Conservation (phyloP, 768 basidiomycete genomes). For the Leccinum imitatum region DNA sequence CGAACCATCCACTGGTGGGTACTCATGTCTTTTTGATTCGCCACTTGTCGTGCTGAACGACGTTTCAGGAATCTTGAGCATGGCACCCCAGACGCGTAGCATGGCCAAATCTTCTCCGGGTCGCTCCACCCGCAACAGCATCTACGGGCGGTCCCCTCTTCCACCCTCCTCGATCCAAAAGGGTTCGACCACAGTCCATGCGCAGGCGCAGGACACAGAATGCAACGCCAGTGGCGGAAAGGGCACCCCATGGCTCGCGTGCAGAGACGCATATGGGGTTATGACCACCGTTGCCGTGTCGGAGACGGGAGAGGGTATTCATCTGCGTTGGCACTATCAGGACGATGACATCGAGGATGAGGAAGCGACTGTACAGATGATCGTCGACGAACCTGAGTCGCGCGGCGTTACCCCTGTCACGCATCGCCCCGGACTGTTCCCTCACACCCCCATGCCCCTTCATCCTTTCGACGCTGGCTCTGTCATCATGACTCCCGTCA, state of each 20-base stretch:
- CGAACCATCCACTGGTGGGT: conserved; percentile 2
- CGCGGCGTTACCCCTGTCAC: conserved; percentile 13
- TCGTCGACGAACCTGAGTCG: conserved; percentile 13
- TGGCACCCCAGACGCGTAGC: conserved; percentile 30
- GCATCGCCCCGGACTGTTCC: conserved; percentile 6
- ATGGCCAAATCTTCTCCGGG: conserved; percentile 15
- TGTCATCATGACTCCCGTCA: conserved; percentile 30
- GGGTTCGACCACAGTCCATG: background rate
- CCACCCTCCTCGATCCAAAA: conserved; percentile 11
- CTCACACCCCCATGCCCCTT: conserved; percentile 21
- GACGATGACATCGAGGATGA: conserved; percentile 7
- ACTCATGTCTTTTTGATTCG: background rate
- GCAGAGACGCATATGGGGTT: conserved; percentile 15
- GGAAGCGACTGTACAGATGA: conserved; percentile 9
- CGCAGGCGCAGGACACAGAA: background rate
- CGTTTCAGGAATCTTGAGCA: conserved; percentile 1
- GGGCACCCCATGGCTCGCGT: conserved; percentile 19
- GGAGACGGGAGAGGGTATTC: conserved; percentile 22
- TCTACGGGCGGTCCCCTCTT: conserved; percentile 16
- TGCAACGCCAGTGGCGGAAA: background rate
- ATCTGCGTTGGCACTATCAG: conserved; percentile 22
- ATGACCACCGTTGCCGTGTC: conserved; percentile 17
- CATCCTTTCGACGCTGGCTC: conserved; percentile 31
- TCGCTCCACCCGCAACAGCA: conserved; percentile 25
- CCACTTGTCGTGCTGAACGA: background rate